Evolutionary conservation across 164 flowering plant genomes (phyloP).

Genomic region (Sedum album): DNA sequence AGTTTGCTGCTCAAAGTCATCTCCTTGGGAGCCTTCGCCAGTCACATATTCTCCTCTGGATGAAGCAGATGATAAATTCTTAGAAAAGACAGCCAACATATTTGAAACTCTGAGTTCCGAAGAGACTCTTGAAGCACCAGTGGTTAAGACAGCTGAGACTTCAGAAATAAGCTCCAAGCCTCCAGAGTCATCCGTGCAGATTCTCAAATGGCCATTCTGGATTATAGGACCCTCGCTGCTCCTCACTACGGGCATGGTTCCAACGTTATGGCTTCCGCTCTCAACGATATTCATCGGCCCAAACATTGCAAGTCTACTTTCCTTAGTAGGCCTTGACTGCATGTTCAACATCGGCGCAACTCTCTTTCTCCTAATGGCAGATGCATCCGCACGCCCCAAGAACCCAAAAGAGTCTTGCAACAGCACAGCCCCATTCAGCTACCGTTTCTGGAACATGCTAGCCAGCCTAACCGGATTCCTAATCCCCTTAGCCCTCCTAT

Average conservation of each 20-base stretch:
- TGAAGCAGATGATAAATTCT: constrained; percentile 20
- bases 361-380: constrained; percentile 87
- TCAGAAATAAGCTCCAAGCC: constrained; percentile 16
- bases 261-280: constrained; percentile 80
- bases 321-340: constrained; percentile 80
- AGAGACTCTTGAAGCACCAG: constrained; percentile 21
- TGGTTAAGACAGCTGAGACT: constrained; percentile 11
- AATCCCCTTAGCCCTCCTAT: constrained; percentile 39
- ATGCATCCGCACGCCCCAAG: constrained; percentile 59
- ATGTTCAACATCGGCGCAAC: constrained; percentile 81
- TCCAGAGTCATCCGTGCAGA: constrained; percentile 12
- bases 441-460: constrained; percentile 67
- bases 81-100: constrained; percentile 29
- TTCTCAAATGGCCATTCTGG: constrained; percentile 83
- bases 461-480: constrained; percentile 49
- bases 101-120: constrained; percentile 47
- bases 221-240: constrained; percentile 73
- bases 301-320: constrained; percentile 73
- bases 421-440: constrained; percentile 55
- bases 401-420: constrained; percentile 18
- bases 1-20: constrained; percentile 35
- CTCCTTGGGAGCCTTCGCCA: constrained; percentile 71
- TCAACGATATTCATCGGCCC: constrained; percentile 82
- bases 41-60: constrained; percentile 37
- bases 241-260: constrained; percentile 71